Conservation (phyloP, 768 basidiomycete genomes). For the Leccinum rimulosum region DNA sequence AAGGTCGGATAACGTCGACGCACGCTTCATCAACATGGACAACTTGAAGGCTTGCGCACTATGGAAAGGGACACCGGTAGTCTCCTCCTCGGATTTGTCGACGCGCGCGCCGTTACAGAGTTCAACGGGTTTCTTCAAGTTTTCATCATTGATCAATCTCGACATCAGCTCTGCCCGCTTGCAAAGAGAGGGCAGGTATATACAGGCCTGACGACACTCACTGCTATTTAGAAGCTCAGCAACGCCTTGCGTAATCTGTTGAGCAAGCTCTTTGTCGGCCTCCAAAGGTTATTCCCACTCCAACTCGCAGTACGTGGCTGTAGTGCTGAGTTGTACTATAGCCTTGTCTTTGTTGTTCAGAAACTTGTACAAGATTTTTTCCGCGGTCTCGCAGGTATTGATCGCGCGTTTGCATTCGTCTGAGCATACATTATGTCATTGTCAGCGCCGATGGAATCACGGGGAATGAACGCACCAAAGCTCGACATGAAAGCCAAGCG, state of each 20-base stretch:
- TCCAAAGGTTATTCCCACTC: slow-evolving; percentile 20
- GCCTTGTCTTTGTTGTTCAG: slow-evolving; percentile 13
- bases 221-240: slow-evolving; percentile 12
- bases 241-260: slow-evolving; percentile 10
- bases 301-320: slow-evolving; percentile 26
- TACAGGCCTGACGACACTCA: slow-evolving; percentile 24
- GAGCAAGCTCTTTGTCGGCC: slow-evolving; percentile 1
- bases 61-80: slow-evolving; percentile 21
- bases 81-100: slow-evolving; percentile 13
- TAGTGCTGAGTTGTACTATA: slow-evolving; percentile 23
- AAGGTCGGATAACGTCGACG: background rate
- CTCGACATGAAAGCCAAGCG: slow-evolving; percentile 30
- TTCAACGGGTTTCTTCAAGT: slow-evolving; percentile 19
- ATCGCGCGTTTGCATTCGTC: slow-evolving; percentile 17
- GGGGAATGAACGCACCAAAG: slow-evolving; percentile 21
- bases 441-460: background rate
- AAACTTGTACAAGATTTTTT: slow-evolving; percentile 10
- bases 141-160: slow-evolving; percentile 14
- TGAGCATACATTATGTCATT: slow-evolving; percentile 1
- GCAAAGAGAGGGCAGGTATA: slow-evolving; percentile 29
- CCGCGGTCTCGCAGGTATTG: background rate
- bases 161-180: slow-evolving; percentile 14
- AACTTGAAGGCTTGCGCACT: slow-evolving; percentile 22
- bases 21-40: slow-evolving; percentile 25
- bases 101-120: slow-evolving; percentile 15